phyloP scores from a whole-genome alignment of 2,329 filamentous ascomycete genomes.

The Cladosporium sp. region DNA sequence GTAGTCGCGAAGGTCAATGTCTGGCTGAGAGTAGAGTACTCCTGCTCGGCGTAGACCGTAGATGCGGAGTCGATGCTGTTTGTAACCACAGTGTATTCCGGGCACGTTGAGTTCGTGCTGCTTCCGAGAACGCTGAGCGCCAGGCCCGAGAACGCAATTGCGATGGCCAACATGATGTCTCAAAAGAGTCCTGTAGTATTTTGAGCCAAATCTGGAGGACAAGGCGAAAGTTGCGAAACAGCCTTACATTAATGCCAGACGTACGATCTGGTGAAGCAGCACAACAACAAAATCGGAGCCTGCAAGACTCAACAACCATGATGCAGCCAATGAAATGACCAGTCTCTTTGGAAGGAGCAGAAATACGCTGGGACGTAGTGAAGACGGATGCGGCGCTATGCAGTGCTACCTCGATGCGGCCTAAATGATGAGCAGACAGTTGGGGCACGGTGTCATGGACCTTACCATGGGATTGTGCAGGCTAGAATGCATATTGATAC shows the following conservation, averaged over 20 bases:
- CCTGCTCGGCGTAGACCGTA: background rate
- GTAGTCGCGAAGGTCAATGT: conserved; percentile 8
- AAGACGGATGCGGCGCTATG: conserved; percentile 7
- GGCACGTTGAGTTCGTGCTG: background rate
- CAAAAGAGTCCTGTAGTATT: background rate
- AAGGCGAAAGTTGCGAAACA: background rate
- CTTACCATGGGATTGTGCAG: background rate
- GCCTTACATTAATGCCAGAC: background rate
- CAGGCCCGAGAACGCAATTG: background rate
- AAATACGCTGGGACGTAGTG: background rate
- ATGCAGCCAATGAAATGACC: background rate
- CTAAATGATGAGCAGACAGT: conserved; percentile 13
- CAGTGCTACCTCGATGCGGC: conserved; percentile 12
- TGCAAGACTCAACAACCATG: background rate
- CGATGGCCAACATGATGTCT: background rate
- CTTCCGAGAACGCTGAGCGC: background rate
- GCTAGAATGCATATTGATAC: conserved; percentile 4
- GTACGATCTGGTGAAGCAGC: background rate
- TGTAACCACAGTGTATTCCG: background rate
- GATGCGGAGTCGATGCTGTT: conserved; percentile 1
- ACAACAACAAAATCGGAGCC: background rate
- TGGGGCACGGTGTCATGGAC: conserved; percentile 2
- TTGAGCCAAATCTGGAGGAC: background rate
- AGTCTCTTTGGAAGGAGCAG: background rate
- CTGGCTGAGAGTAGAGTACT: background rate